Evolutionary conservation across 768 basidiomycete species (phyloP).

Genomic region (Trametes cingulata): DNA sequence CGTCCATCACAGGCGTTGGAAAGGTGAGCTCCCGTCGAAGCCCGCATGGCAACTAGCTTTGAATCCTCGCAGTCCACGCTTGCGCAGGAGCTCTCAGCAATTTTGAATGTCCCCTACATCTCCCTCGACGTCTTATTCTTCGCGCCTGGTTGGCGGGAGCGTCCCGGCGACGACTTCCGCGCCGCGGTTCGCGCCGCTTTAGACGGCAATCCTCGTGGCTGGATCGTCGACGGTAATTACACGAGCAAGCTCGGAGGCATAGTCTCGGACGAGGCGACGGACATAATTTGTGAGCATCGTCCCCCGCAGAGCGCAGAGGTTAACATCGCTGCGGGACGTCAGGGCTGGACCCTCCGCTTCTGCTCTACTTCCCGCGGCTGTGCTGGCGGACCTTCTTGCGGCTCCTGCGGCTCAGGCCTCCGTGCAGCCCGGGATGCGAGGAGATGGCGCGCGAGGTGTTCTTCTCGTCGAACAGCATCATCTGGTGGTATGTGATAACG

Average conservation of each 20-base stretch:
- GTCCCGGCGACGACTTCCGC: slow-evolving; percentile 26
- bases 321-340: neutral
- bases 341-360: slow-evolving; percentile 72
- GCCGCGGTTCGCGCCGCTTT: slow-evolving; percentile 16
- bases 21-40: slow-evolving; percentile 35
- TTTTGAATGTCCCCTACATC: slow-evolving; percentile 48
- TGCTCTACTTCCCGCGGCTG: slow-evolving; percentile 61
- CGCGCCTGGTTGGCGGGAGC: slow-evolving; percentile 48
- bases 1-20: slow-evolving; percentile 34
- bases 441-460: slow-evolving; percentile 28
- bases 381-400: slow-evolving; percentile 51
- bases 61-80: slow-evolving; percentile 46
- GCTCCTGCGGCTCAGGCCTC: slow-evolving; percentile 27
- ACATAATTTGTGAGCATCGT: slow-evolving; percentile 26
- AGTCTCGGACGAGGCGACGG: slow-evolving; percentile 22
- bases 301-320: slow-evolving; percentile 41
- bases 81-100: slow-evolving; percentile 41
- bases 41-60: neutral
- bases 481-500: slow-evolving; percentile 31
- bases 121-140: slow-evolving; percentile 50
- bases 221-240: slow-evolving; percentile 29
- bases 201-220: slow-evolving; percentile 16
- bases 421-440: slow-evolving; percentile 34
- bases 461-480: slow-evolving; percentile 33
- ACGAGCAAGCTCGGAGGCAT: slow-evolving; percentile 29